Percentiles rank a stretch among this genome's conserved stretches.
These are phyloP conservation scores for Populus hybrid DNA, from an alignment of 441 rosid species.

Conservation along the genomic window DNA sequence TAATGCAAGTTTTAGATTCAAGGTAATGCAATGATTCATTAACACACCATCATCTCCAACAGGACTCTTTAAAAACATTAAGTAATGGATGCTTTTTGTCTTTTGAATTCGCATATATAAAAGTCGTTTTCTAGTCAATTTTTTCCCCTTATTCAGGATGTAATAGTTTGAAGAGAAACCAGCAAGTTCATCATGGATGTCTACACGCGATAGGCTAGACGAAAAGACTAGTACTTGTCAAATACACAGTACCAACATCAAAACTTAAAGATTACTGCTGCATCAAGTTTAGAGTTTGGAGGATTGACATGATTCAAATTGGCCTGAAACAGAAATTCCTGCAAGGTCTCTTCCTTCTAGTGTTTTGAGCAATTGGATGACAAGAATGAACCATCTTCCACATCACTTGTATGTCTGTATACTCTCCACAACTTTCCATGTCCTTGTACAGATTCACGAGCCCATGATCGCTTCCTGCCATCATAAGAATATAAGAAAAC, in stretches of 20 bases:
- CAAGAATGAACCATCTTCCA: conserved; percentile 54
- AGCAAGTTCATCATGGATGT: not conserved
- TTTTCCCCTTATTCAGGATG: not conserved
- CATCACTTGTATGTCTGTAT: conserved; percentile 59
- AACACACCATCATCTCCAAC: no score
- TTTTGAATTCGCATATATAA: not conserved
- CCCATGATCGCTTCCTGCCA: conserved; percentile 37
- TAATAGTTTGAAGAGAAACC: not conserved
- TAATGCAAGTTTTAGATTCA: no score
- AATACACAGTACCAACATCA: not conserved
- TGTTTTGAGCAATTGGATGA: conserved; percentile 11
- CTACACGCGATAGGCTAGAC: not conserved
- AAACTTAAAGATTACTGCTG: not conserved
- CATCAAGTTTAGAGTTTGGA: not conserved
- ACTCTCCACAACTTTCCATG: conserved; percentile 56
- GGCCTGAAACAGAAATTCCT: conserved; percentile 46
- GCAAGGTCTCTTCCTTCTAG: conserved; percentile 20
- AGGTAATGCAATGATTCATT: no score
- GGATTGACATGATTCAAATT: conserved; percentile 10
- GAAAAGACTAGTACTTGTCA: not conserved
- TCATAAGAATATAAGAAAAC: not conserved
- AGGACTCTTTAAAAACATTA: no score
- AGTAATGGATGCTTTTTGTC: no score
- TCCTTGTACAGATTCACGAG: conserved; percentile 49
- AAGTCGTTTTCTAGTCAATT: not conserved